phyloP scores from a whole-genome alignment of 148 eudicot genomes.

The Cornus kousa region DNA sequence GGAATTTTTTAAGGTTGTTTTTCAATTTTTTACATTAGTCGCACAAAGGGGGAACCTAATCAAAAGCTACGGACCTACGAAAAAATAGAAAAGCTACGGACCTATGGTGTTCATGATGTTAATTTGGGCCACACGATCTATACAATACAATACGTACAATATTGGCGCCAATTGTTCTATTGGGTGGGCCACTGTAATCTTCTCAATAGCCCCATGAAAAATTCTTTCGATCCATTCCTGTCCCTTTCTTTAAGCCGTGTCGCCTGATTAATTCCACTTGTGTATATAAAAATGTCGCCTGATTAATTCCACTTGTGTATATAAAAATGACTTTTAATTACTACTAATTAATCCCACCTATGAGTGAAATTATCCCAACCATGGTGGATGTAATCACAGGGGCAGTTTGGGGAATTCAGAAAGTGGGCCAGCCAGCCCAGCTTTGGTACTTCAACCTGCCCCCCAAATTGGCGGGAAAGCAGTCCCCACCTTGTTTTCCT shows the following conservation, averaged over 20 bases:
- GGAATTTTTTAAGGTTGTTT: not conserved
- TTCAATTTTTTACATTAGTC: not conserved
- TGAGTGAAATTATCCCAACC: not conserved
- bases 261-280: not conserved
- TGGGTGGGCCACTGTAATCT: not conserved
- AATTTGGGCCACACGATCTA: not conserved
- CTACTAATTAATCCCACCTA: not conserved
- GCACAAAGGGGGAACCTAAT: too few species aligned
- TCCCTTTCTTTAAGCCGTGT: not conserved
- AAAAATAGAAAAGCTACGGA: too few species aligned
- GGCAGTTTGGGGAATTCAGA: not conserved
- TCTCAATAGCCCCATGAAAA: not conserved
- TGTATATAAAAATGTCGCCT: not conserved
- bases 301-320: not conserved
- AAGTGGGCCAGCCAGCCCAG: not conserved
- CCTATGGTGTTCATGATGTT: not conserved
- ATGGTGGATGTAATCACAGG: not conserved
- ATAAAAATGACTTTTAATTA: not conserved
- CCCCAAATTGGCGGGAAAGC: not conserved
- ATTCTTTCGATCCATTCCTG: not conserved
- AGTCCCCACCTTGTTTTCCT: not conserved
- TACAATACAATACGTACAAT: not conserved
- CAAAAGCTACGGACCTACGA: too few species aligned
- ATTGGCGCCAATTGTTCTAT: not conserved
- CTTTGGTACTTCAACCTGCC: not conserved